These are phyloP conservation scores for Xerocomellus intermedius DNA, from an alignment of 768 basidiomycete species.

Conservation along the genomic window DNA sequence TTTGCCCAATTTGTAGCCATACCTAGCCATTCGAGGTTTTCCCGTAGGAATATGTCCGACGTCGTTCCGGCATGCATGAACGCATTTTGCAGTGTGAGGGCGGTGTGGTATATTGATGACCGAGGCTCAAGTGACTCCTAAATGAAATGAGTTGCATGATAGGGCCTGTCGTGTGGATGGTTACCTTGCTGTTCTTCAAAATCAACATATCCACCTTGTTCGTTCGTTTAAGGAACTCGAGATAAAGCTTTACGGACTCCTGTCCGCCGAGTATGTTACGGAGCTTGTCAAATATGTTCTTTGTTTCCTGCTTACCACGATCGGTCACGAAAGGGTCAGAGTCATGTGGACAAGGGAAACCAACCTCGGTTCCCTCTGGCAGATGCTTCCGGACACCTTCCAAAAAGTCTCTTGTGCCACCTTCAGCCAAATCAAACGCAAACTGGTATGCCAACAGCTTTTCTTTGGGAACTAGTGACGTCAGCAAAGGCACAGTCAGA, in stretches of 20 bases:
- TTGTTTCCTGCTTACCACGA: conserved; percentile 46
- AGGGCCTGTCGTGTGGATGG: neutral
- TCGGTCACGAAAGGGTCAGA: conserved; percentile 6
- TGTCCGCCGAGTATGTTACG: conserved; percentile 85
- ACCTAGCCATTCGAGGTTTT: conserved; percentile 96
- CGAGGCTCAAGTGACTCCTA: conserved; percentile 90
- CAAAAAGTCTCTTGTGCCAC: conserved; percentile 90
- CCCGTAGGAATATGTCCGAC: conserved; percentile 88
- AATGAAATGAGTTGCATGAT: conserved; percentile 4
- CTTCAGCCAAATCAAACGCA: conserved; percentile 93
- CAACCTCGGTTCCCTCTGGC: conserved; percentile 65
- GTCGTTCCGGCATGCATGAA: conserved; percentile 99
- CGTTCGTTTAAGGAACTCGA: conserved; percentile 93
- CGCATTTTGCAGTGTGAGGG: conserved; percentile 93
- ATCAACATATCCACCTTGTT: conserved; percentile 92
- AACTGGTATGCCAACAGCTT: conserved; percentile 88
- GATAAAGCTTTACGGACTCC: conserved; percentile 88
- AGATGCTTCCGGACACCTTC: conserved; percentile 68
- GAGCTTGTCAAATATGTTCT: conserved; percentile 68
- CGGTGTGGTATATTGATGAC: conserved; percentile 96
- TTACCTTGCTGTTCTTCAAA: conserved; percentile 88
- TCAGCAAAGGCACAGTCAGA: conserved; percentile 71
- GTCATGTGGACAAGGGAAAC: conserved; percentile 15
- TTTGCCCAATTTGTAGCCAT: conserved; percentile 98
- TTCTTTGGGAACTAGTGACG: conserved; percentile 67